These are phyloP conservation scores for Peronospora tabacina DNA, from an alignment of 352 stramenopile species.

Conservation along the genomic window DNA sequence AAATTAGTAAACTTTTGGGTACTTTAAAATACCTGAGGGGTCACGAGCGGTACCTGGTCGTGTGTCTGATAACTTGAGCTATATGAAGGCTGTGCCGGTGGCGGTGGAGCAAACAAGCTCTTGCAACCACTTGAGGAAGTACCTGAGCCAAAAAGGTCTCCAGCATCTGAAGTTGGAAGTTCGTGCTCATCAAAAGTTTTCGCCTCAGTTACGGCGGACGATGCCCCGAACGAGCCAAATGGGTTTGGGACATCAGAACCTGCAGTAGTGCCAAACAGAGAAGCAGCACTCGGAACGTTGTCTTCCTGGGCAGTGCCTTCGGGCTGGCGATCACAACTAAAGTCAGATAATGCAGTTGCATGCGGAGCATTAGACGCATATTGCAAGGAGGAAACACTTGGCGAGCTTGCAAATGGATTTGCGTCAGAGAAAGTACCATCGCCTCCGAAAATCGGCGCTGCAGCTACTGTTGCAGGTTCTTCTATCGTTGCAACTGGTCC, in stretches of 20 bases:
- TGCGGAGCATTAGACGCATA: constrained; percentile 6
- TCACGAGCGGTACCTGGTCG: constrained; percentile 28
- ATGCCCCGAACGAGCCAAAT: constrained; percentile 40
- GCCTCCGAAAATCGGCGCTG: constrained; percentile 20
- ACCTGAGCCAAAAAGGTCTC: constrained; percentile 47
- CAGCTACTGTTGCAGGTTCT: constrained; percentile 8
- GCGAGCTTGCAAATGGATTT: constrained; percentile 42
- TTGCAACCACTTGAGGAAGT: constrained; percentile 26
- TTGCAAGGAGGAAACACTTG: constrained; percentile 22
- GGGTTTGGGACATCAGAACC: constrained; percentile 40
- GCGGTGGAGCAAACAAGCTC: constrained; percentile 29
- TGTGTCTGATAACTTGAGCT: constrained; percentile 33
- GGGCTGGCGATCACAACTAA: constrained; percentile 12
- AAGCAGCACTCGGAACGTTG: constrained; percentile 38
- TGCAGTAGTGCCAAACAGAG: constrained; percentile 52
- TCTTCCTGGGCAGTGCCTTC: constrained; percentile 12
- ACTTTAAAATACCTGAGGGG: neutral
- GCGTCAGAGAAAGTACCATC: constrained; percentile 21
- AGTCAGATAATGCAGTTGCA: constrained; percentile 4
- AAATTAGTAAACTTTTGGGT: constrained; percentile 6
- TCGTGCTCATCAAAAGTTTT: constrained; percentile 35
- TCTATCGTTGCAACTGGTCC: constrained; percentile 9
- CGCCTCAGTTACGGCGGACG: constrained; percentile 5
- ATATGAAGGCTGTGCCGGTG: constrained; percentile 19
- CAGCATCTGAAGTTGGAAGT: constrained; percentile 42